Evolutionary conservation across 768 basidiomycete genomes (phyloP).

Genomic region (Symmetrospora coprosmae): DNA sequence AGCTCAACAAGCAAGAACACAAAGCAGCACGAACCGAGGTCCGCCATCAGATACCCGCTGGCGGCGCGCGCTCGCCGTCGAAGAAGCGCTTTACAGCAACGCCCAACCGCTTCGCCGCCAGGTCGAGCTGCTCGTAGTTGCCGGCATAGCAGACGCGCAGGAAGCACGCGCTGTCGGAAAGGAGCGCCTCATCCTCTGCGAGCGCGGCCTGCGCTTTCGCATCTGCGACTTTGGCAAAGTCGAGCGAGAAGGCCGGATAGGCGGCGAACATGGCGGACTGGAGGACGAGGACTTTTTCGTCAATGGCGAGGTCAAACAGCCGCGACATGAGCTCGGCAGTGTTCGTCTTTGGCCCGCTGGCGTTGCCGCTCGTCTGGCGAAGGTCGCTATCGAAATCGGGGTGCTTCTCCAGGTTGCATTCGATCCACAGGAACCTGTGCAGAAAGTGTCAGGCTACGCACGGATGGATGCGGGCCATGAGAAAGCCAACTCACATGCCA

Average conservation of each 20-base stretch:
- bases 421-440: conserved; percentile 42
- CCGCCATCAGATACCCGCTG: no score
- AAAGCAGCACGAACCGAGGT: no score
- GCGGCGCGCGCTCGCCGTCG: no score
- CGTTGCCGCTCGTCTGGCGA: conserved; percentile 4
- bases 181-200: not conserved
- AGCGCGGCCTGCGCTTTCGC: not conserved
- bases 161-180: not conserved
- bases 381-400: conserved; percentile 36
- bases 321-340: conserved; percentile 13
- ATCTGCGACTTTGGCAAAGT: not conserved
- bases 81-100: conserved; percentile 4
- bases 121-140: conserved; percentile 11
- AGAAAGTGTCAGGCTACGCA: not conserved
- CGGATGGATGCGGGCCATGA: not conserved
- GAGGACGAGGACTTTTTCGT: conserved; percentile 16
- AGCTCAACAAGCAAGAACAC: no score
- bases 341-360: conserved; percentile 6
- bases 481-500: not conserved
- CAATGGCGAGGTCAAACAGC: not conserved
- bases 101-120: not conserved
- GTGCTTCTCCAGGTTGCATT: conserved; percentile 50
- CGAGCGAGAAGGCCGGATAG: not conserved
- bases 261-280: conserved; percentile 15
- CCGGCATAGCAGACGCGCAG: conserved; percentile 14